Evolutionary conservation across 2,329 filamentous ascomycete genomes (phyloP).

Genomic region (Cercospora sp.): DNA sequence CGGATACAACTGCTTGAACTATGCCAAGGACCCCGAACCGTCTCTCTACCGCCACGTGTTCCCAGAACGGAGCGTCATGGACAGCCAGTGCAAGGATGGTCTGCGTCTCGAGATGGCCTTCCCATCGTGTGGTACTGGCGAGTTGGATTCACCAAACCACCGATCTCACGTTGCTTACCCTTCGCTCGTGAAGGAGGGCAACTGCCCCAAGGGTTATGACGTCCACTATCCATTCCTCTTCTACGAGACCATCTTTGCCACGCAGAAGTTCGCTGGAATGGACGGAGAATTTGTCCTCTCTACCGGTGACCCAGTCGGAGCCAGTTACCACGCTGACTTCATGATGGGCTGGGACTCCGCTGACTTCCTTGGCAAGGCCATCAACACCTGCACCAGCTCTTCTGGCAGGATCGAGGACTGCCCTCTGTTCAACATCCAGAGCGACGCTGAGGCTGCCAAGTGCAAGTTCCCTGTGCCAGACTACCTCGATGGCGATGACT

Average conservation of each 20-base stretch:
- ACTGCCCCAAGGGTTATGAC: conserved; percentile 69
- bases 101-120: conserved; percentile 83
- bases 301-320: conserved; percentile 75
- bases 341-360: conserved; percentile 71
- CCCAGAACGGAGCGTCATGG: conserved; percentile 76
- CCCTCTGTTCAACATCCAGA: conserved; percentile 69
- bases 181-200: conserved; percentile 70
- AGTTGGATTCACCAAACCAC: conserved; percentile 56
- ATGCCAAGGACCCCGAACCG: conserved; percentile 63
- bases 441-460: conserved; percentile 52
- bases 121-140: conserved; percentile 80
- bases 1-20: conserved; percentile 96
- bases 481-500: conserved; percentile 60
- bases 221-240: conserved; percentile 72
- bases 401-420: conserved; percentile 73
- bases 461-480: conserved; percentile 65
- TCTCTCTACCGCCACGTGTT: conserved; percentile 80
- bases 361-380: conserved; percentile 67
- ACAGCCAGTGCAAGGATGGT: conserved; percentile 78
- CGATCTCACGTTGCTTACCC: conserved; percentile 75
- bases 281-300: conserved; percentile 72
- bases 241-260: conserved; percentile 84
- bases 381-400: conserved; percentile 70
- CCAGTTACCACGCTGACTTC: conserved; percentile 75
- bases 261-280: conserved; percentile 61